A percentile compares a stretch with the other conserved stretches of the same genome.
Conservation (phyloP, 1,139 yeast genomes). For the Casaregolazyma lundiana region DNA sequence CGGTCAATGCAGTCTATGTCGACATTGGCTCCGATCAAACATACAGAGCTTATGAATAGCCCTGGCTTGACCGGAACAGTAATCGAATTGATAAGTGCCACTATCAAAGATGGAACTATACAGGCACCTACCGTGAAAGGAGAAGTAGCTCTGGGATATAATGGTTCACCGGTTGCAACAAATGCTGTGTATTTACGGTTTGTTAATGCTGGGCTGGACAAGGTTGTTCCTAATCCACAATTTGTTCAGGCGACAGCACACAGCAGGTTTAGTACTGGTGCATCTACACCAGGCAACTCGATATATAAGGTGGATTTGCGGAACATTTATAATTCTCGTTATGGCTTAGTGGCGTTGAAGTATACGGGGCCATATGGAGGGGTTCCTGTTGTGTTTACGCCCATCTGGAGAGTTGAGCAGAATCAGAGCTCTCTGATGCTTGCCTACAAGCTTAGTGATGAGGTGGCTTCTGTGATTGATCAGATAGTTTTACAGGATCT, state of each 20-base stretch:
- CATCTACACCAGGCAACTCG: constrained; percentile 9
- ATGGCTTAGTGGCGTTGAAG: constrained; percentile 57
- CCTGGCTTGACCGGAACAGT: constrained; percentile 70
- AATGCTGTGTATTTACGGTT: constrained; percentile 11
- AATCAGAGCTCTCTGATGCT: constrained; percentile 83
- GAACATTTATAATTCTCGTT: constrained; percentile 11
- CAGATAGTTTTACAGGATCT: constrained; percentile 47
- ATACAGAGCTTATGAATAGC: constrained; percentile 44
- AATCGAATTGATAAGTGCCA: constrained; percentile 77
- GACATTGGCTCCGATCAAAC: constrained; percentile 38
- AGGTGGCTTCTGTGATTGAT: constrained; percentile 36
- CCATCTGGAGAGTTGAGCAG: constrained; percentile 84
- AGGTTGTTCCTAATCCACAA: constrained; percentile 23
- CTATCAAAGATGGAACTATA: constrained; percentile 60
- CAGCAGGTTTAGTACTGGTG: constrained; percentile 9
- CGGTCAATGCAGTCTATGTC: constrained; percentile 25
- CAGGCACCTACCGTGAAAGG: constrained; percentile 62
- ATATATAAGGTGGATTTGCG: constrained; percentile 14
- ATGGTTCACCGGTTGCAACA: constrained; percentile 25
- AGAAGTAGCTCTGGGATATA: constrained; percentile 72
- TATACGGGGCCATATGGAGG: constrained; percentile 47
- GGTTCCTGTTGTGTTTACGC: constrained; percentile 65
- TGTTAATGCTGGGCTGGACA: constrained; percentile 15
- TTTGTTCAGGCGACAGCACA: constrained; percentile 16
- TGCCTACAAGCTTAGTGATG: constrained; percentile 56